Evolutionary conservation across 2,329 filamentous ascomycete species (phyloP).

Genomic region (Colletotrichum sp.): DNA sequence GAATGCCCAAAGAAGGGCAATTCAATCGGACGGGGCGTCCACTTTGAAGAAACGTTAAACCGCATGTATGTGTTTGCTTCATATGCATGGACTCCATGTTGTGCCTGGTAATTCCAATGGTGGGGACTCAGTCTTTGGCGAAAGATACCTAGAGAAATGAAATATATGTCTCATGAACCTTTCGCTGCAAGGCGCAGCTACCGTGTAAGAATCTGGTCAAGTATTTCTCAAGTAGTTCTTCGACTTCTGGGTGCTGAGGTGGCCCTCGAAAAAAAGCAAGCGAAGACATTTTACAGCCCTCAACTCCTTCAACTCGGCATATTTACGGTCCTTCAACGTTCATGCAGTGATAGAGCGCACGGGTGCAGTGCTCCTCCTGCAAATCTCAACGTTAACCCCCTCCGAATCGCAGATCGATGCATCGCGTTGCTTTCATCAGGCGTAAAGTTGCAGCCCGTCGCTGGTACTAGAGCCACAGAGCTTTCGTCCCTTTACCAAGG

Average conservation of each 20-base stretch:
- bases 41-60: neutral
- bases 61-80: conserved; percentile 3
- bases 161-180: neutral
- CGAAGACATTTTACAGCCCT: no score
- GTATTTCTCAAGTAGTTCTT: no score
- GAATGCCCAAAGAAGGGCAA: neutral
- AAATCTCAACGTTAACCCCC: no score
- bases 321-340: no score
- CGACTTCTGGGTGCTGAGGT: no score
- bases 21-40: neutral
- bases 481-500: neutral
- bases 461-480: no score
- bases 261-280: no score
- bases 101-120: neutral
- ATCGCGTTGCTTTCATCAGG: no score
- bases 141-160: neutral
- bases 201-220: no score
- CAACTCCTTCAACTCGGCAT: no score
- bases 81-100: neutral
- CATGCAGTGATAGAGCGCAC: neutral
- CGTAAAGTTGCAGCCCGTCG: neutral
- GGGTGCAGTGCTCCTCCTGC: neutral
- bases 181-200: neutral
- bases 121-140: neutral
- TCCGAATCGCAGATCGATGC: no score